These are phyloP conservation scores for Fusarium sp. DNA, from an alignment of 2,329 filamentous ascomycete genomes.

Conservation along the genomic window DNA sequence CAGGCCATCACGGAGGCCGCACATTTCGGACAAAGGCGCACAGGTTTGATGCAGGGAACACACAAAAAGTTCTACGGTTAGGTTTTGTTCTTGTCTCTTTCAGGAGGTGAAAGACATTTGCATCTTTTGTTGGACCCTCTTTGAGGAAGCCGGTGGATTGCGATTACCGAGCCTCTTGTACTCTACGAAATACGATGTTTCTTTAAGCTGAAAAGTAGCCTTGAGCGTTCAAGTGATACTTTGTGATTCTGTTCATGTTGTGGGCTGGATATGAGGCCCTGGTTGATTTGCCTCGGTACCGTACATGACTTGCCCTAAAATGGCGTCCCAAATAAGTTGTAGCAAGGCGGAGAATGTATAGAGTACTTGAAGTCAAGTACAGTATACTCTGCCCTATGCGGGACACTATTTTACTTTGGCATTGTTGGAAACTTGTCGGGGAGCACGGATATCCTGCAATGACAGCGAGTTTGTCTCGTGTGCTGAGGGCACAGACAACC, in stretches of 20 bases:
- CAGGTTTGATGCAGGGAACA: conserved; percentile 29
- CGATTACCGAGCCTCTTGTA: conserved; percentile 14
- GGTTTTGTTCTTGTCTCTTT: conserved; percentile 16
- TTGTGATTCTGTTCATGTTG: background rate
- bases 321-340: background rate
- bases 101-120: conserved; percentile 6
- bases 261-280: background rate
- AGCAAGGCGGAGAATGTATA: background rate
- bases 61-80: conserved; percentile 36
- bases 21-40: conserved; percentile 39
- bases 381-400: background rate
- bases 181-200: conserved; percentile 10
- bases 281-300: background rate
- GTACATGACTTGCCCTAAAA: background rate
- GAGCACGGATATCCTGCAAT: conserved; percentile 11
- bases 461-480: conserved; percentile 10
- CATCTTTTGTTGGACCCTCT: conserved; percentile 7
- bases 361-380: conserved; percentile 3
- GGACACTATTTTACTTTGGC: background rate
- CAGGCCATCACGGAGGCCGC: conserved; percentile 24
- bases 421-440: conserved; percentile 1
- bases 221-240: background rate
- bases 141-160: conserved; percentile 15
- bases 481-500: conserved; percentile 10
- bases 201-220: background rate